These are phyloP conservation scores for Boeremia lycopersici DNA, from an alignment of 2,329 filamentous ascomycete genomes.

Conservation along the genomic window DNA sequence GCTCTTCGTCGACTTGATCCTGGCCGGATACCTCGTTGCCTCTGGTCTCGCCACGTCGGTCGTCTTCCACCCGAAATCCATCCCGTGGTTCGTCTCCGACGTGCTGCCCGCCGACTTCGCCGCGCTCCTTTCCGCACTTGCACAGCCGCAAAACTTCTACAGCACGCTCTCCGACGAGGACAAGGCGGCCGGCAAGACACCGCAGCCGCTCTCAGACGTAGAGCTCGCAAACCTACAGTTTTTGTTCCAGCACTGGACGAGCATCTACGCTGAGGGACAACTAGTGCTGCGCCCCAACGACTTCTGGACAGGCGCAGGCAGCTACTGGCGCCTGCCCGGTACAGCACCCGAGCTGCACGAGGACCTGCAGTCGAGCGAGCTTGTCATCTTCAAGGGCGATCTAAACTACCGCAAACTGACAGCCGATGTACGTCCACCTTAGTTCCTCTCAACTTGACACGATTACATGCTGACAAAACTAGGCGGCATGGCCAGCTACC, in stretches of 20 bases:
- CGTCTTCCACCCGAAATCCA: slow-evolving; percentile 89
- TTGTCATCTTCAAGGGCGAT: slow-evolving; percentile 97
- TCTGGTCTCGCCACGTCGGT: slow-evolving; percentile 84
- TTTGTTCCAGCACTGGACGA: slow-evolving; percentile 81
- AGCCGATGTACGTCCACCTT: slow-evolving; percentile 70
- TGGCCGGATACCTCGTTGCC: slow-evolving; percentile 87
- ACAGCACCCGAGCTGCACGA: slow-evolving; percentile 70
- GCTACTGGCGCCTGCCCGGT: slow-evolving; percentile 84
- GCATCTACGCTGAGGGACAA: slow-evolving; percentile 81
- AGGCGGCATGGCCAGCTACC: slow-evolving; percentile 82
- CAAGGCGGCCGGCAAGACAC: slow-evolving; percentile 58
- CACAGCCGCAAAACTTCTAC: slow-evolving; percentile 79
- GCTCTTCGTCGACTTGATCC: slow-evolving; percentile 90
- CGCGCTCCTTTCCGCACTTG: slow-evolving; percentile 80
- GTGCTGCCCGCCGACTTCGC: slow-evolving; percentile 86
- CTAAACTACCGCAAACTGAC: slow-evolving; percentile 95
- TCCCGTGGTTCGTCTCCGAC: slow-evolving; percentile 98
- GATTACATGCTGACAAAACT: neutral
- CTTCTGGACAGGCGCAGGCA: slow-evolving; percentile 90
- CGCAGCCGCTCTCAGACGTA: slow-evolving; percentile 67
- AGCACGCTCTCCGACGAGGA: slow-evolving; percentile 73
- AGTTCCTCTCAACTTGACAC: neutral
- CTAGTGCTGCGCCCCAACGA: slow-evolving; percentile 80
- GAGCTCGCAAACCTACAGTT: slow-evolving; percentile 73
- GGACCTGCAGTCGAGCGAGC: slow-evolving; percentile 80